Percentiles rank a stretch among this genome's conserved stretches.
phyloP scores from a whole-genome alignment of 2,329 filamentous ascomycete genomes.

The Tricladium varicosporioides region DNA sequence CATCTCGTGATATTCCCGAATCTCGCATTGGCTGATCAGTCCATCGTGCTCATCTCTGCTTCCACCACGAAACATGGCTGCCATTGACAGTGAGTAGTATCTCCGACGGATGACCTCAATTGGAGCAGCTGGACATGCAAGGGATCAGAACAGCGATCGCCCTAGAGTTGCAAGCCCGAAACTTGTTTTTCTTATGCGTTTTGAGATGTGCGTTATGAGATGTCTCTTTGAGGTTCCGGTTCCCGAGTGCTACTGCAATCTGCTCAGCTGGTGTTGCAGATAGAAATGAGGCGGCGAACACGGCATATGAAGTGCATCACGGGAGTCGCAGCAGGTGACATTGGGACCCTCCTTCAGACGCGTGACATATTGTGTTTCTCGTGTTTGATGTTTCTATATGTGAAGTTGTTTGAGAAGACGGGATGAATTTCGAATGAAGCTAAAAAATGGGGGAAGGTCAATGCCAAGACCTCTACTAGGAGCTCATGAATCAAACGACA shows the following conservation, averaged over 20 bases:
- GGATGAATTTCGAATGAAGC: neutral
- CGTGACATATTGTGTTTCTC: neutral
- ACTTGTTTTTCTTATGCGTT: neutral
- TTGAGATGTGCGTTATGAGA: neutral
- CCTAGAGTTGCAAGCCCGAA: neutral
- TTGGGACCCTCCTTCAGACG: neutral
- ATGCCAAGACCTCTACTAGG: too few relatives aligned
- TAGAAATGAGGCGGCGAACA: neutral
- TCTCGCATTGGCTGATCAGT: neutral
- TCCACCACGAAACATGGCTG: neutral
- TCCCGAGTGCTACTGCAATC: neutral
- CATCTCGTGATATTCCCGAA: neutral
- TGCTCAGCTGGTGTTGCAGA: neutral
- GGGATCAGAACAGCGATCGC: neutral
- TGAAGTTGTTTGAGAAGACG: neutral
- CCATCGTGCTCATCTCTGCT: neutral
- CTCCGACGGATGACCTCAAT: neutral
- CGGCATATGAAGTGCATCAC: neutral
- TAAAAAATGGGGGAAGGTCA: too few relatives aligned
- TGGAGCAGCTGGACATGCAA: neutral
- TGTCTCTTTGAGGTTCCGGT: neutral
- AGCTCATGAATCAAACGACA: too few relatives aligned
- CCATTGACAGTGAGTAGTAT: neutral
- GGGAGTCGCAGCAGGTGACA: neutral
- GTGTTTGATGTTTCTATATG: neutral